Evolutionary conservation across 768 basidiomycete species (phyloP).

Genomic region (Hygrophorus russula): DNA sequence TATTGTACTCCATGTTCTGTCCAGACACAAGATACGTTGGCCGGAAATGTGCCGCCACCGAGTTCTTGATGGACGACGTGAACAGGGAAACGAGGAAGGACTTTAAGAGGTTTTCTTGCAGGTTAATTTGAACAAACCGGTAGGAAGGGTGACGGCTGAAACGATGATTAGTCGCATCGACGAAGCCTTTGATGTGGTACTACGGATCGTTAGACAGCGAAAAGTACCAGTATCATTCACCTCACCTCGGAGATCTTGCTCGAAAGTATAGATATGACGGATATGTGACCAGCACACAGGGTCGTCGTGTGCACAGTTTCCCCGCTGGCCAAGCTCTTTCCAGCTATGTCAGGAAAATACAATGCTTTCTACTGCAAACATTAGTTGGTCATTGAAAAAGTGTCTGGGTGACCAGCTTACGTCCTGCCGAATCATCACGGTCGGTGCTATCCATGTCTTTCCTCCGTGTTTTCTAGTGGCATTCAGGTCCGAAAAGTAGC

Average conservation of each 20-base stretch:
- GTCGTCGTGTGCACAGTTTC: slow-evolving; percentile 62
- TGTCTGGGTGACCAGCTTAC: slow-evolving; percentile 34
- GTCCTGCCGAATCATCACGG: slow-evolving; percentile 80
- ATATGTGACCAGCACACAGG: slow-evolving; percentile 65
- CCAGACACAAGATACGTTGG: slow-evolving; percentile 68
- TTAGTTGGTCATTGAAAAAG: slow-evolving; percentile 3
- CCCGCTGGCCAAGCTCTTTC: slow-evolving; percentile 50
- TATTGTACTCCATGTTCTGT: slow-evolving; percentile 78
- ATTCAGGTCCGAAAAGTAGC: slow-evolving; percentile 84
- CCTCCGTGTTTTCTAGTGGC: slow-evolving; percentile 76
- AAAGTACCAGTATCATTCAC: not conserved
- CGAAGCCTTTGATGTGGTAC: slow-evolving; percentile 74
- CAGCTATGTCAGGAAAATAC: slow-evolving; percentile 82
- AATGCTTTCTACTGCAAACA: slow-evolving; percentile 61
- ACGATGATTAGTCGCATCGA: slow-evolving; percentile 38
- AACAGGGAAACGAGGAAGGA: slow-evolving; percentile 83
- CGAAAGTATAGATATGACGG: slow-evolving; percentile 72
- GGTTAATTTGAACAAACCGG: slow-evolving; percentile 77
- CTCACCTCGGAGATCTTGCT: slow-evolving; percentile 82
- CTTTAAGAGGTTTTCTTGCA: slow-evolving; percentile 91
- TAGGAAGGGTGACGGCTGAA: slow-evolving; percentile 48
- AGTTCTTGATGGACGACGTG: slow-evolving; percentile 56
- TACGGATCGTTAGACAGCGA: slow-evolving; percentile 18
- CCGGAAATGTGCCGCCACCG: slow-evolving; percentile 54
- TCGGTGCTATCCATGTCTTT: slow-evolving; percentile 91